These are phyloP conservation scores for Elsinoe necatrix DNA, from an alignment of 2,329 filamentous ascomycete genomes.

Conservation along the genomic window DNA sequence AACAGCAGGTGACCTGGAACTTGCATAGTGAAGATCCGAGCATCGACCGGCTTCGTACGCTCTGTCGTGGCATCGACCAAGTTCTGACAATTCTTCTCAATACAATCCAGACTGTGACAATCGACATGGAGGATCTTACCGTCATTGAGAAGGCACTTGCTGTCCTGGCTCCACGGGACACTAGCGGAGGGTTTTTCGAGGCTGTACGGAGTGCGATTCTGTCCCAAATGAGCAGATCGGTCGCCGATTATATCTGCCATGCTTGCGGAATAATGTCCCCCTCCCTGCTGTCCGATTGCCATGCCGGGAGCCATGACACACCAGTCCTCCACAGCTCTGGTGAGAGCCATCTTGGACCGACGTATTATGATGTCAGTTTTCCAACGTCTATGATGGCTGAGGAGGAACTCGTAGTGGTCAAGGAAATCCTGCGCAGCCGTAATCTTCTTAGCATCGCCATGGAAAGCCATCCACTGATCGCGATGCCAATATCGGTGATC, in stretches of 20 bases:
- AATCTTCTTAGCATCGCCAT: not conserved
- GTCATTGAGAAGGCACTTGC: not conserved
- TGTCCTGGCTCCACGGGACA: not conserved
- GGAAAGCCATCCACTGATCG: not conserved
- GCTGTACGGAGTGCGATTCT: not conserved
- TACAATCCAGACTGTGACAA: not conserved
- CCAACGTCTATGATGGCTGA: not conserved
- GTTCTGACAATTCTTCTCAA: not conserved
- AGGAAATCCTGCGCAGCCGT: not conserved
- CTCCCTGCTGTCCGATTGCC: not conserved
- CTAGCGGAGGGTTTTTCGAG: not conserved
- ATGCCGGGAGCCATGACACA: not conserved
- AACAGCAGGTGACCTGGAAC: not conserved
- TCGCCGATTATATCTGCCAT: not conserved
- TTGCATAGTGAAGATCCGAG: not conserved
- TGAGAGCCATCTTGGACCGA: not conserved
- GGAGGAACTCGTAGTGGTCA: not conserved
- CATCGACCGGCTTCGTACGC: not conserved
- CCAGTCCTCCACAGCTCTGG: not conserved
- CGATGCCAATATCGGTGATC: slow-evolving; percentile 14
- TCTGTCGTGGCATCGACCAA: not conserved
- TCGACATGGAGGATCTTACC: not conserved
- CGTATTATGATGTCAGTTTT: not conserved
- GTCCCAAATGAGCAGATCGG: not conserved
- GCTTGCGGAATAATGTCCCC: not conserved